These are phyloP conservation scores for Cryptococcus maquisensis DNA, from an alignment of 1,284 basidiomycete genomes.

Conservation along the genomic window DNA sequence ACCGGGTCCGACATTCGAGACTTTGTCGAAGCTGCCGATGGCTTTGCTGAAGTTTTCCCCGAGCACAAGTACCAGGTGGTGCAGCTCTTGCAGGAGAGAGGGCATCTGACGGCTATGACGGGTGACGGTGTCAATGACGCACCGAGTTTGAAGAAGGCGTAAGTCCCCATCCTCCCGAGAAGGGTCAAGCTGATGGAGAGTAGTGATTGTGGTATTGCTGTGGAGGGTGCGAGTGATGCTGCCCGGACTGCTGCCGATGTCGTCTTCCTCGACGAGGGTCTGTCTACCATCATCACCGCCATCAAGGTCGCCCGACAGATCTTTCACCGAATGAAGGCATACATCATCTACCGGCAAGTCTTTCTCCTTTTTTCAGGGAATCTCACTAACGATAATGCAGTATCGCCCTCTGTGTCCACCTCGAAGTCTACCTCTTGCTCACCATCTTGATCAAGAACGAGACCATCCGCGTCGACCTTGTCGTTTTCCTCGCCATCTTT, in stretches of 20 bases:
- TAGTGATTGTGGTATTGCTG: slow-evolving; percentile 59
- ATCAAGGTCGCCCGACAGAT: slow-evolving; percentile 59
- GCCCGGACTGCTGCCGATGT: slow-evolving; percentile 59
- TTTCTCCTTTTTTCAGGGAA: background rate
- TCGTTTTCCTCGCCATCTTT: slow-evolving; percentile 59
- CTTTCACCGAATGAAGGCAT: slow-evolving; percentile 59
- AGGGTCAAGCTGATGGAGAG: no score
- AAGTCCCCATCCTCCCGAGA: no score
- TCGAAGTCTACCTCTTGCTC: slow-evolving; percentile 56
- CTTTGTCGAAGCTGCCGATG: slow-evolving; percentile 57
- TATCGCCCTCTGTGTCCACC: slow-evolving; percentile 56
- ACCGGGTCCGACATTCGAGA: slow-evolving; percentile 55
- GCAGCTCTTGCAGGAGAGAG: slow-evolving; percentile 55
- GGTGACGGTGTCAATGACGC: slow-evolving; percentile 58
- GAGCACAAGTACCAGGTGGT: slow-evolving; percentile 58
- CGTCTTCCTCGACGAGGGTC: slow-evolving; percentile 55
- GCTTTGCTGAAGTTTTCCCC: slow-evolving; percentile 58
- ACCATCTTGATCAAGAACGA: slow-evolving; percentile 56
- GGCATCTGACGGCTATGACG: slow-evolving; percentile 57
- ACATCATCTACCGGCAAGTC: slow-evolving; percentile 50
- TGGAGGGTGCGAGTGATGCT: slow-evolving; percentile 62
- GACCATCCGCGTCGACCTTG: slow-evolving; percentile 56
- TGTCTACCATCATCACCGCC: slow-evolving; percentile 54
- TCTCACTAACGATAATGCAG: slow-evolving; percentile 24
- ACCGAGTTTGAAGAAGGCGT: slow-evolving; percentile 54